Percentiles rank a stretch among this genome's conserved stretches.
Evolutionary conservation across 352 stramenopile genomes (phyloP).

Genomic region (Peronosclerospora sorghi): DNA sequence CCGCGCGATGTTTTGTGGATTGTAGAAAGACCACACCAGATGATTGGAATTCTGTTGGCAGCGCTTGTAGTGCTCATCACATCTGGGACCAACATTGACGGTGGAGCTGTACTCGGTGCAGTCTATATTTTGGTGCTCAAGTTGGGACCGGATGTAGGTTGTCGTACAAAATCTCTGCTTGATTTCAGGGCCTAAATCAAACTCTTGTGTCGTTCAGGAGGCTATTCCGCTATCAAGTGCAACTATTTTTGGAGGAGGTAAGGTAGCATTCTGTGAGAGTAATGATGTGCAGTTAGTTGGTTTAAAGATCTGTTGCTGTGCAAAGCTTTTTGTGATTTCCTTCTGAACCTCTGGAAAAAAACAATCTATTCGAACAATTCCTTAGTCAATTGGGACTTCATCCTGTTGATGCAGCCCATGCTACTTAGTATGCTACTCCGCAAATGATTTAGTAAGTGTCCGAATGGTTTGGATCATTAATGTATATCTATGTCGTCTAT

Average conservation of each 20-base stretch:
- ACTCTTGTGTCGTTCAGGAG: constrained; percentile 15
- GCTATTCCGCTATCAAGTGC: constrained; percentile 88
- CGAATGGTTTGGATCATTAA: neutral
- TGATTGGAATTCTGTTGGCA: constrained; percentile 19
- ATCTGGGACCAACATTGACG: constrained; percentile 61
- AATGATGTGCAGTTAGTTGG: neutral
- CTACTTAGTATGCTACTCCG: constrained; percentile 20
- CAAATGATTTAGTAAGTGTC: neutral
- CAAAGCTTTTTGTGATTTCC: constrained; percentile 20
- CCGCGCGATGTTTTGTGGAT: constrained; percentile 11
- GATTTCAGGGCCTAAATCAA: neutral
- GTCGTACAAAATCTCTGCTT: neutral
- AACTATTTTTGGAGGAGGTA: constrained; percentile 84
- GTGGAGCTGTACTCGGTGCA: constrained; percentile 85
- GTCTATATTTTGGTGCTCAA: constrained; percentile 89
- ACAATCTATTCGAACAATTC: constrained; percentile 30
- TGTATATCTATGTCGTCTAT: neutral
- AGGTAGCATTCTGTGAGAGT: neutral
- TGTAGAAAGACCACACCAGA: constrained; percentile 15
- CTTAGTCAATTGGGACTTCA: constrained; percentile 91
- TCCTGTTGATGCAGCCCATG: constrained; percentile 90
- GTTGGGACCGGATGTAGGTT: constrained; percentile 66
- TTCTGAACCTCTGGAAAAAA: constrained; percentile 28
- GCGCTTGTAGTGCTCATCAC: constrained; percentile 53
- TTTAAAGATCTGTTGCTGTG: neutral